These are phyloP conservation scores for Clonostachys byssicola DNA, from an alignment of 2,329 filamentous ascomycete species.

Conservation along the genomic window DNA sequence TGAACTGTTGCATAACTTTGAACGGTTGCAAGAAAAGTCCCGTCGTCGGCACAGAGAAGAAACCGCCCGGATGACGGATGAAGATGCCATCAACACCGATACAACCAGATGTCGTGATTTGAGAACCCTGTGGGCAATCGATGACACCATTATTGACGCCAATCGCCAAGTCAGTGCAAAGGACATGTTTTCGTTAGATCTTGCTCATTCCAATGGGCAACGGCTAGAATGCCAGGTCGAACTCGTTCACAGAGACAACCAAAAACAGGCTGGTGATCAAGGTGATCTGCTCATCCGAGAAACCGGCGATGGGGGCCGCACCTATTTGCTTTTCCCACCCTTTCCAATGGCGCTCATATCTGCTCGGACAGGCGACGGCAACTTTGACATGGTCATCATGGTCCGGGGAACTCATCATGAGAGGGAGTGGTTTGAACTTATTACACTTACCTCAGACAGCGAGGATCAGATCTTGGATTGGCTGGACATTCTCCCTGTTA, in stretches of 20 bases:
- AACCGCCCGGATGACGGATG: conserved; percentile 72
- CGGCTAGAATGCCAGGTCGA: conserved; percentile 86
- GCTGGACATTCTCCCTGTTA: conserved; percentile 69
- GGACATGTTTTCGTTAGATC: conserved; percentile 81
- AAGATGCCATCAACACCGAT: conserved; percentile 82
- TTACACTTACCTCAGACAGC: conserved; percentile 73
- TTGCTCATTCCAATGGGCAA: conserved; percentile 87
- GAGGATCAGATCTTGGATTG: conserved; percentile 80
- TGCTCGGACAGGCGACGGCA: conserved; percentile 68
- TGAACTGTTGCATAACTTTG: conserved; percentile 49
- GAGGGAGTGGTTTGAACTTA: conserved; percentile 76
- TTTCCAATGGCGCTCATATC: conserved; percentile 71
- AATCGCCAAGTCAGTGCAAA: conserved; percentile 80
- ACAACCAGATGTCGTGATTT: conserved; percentile 75
- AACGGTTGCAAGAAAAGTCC: conserved; percentile 70
- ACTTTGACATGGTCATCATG: conserved; percentile 80
- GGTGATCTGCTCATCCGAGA: conserved; percentile 93
- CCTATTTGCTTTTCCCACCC: conserved; percentile 89
- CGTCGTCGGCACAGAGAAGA: conserved; percentile 61
- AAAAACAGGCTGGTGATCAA: conserved; percentile 57
- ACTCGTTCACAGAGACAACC: conserved; percentile 78
- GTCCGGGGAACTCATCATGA: conserved; percentile 65
- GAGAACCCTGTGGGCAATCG: conserved; percentile 67
- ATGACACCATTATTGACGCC: conserved; percentile 69
- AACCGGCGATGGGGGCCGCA: conserved; percentile 65